Evolutionary conservation across 306 rosid genomes (phyloP).

Genomic region (Sechiopsis laciniata): DNA sequence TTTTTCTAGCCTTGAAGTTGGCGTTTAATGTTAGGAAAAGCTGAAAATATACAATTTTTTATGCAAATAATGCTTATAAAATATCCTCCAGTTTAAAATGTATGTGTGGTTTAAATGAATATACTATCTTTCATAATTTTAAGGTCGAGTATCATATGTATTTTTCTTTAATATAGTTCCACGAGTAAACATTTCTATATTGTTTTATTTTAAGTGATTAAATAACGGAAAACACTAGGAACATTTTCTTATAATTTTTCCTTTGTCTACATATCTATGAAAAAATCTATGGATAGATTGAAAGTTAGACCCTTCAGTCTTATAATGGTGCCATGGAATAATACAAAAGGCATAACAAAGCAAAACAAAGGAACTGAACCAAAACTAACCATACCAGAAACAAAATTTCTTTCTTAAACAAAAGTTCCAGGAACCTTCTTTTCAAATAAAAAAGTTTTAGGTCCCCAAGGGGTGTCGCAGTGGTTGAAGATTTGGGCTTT

Average conservation of each 20-base stretch:
- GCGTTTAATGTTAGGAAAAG: background rate
- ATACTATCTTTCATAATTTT: background rate
- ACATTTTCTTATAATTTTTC: background rate
- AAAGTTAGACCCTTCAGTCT: background rate
- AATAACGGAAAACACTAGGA: background rate
- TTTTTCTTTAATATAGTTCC: background rate
- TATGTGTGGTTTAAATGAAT: slow-evolving; percentile 7
- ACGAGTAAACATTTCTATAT: background rate
- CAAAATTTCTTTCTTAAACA: background rate
- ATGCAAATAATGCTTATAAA: background rate
- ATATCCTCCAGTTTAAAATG: background rate
- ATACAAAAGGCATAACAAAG: too few relatives aligned
- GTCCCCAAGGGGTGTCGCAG: too few relatives aligned
- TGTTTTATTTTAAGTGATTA: slow-evolving; percentile 3
- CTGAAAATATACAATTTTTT: background rate
- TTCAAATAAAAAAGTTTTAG: too few relatives aligned
- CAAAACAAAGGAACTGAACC: too few relatives aligned
- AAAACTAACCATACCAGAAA: background rate
- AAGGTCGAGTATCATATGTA: background rate
- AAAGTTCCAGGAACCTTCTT: background rate
- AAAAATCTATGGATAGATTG: background rate
- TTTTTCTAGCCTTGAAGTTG: background rate
- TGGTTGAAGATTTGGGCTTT: too few relatives aligned
- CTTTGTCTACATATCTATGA: background rate
- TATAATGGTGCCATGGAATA: background rate